Conservation (phyloP, 163 green algal species). For the Chlamydomonas reinhardtii region DNA sequence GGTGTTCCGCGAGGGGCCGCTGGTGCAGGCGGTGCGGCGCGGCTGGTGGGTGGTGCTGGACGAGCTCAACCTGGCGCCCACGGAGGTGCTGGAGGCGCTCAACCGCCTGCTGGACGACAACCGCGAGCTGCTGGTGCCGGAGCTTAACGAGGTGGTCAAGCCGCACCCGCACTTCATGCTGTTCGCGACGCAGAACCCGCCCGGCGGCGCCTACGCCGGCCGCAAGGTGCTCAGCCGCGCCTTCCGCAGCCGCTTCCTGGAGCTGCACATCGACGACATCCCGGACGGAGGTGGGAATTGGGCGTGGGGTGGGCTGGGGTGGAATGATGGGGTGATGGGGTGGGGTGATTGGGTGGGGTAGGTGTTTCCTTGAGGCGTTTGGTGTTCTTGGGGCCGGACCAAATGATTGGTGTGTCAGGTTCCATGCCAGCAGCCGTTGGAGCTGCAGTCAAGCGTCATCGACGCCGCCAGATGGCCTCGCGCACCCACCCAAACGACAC, state of each 20-base stretch:
- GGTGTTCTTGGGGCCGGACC: too few species aligned
- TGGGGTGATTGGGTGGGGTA: too few species aligned
- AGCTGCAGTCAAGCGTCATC: too few species aligned
- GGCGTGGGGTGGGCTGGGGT: too few species aligned
- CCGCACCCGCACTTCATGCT: constrained; percentile 99
- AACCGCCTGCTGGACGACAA: constrained; percentile 99
- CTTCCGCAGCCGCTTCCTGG: constrained; percentile 94
- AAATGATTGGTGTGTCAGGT: too few species aligned
- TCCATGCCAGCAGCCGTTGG: too few species aligned
- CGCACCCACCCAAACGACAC: too few species aligned
- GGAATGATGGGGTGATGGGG: too few species aligned
- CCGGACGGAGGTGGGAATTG: constrained; percentile 76
- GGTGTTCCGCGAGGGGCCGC: constrained; percentile 90
- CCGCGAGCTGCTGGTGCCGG: constrained; percentile 96
- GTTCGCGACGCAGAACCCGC: constrained; percentile 99
- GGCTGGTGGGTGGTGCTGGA: constrained; percentile 98
- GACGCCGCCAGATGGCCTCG: too few species aligned
- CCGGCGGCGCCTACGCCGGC: constrained; percentile 86
- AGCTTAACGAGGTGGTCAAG: constrained; percentile 93
- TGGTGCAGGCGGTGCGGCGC: constrained; percentile 89
- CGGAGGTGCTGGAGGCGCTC: constrained; percentile 96
- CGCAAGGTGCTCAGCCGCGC: constrained; percentile 88
- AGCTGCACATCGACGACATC: constrained; percentile 98
- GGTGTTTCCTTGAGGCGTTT: too few species aligned
- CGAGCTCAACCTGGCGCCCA: constrained; percentile 98